A percentile compares a stretch with the other conserved stretches of the same genome.
Evolutionary conservation across 2,329 filamentous ascomycete species (phyloP).

Genomic region (Curvularia spicifera): DNA sequence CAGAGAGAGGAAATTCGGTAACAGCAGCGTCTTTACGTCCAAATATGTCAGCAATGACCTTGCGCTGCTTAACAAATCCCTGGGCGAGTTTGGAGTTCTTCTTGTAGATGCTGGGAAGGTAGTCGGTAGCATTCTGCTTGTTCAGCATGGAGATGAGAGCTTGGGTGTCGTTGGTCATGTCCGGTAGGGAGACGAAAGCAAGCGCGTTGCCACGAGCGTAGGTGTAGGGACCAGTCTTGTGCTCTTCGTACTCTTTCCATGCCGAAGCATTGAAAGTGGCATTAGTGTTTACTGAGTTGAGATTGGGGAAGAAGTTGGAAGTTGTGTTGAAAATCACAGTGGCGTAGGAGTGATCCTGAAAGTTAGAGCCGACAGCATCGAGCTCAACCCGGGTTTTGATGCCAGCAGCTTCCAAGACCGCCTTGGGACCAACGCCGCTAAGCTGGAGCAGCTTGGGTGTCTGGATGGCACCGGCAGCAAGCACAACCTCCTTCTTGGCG

Average conservation of each 20-base stretch:
- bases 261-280: slow-evolving; percentile 43
- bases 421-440: slow-evolving; percentile 41
- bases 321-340: slow-evolving; percentile 34
- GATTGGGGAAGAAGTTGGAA: slow-evolving; percentile 31
- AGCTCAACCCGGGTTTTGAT: slow-evolving; percentile 36
- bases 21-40: slow-evolving; percentile 34
- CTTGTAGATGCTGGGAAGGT: slow-evolving; percentile 34
- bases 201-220: slow-evolving; percentile 34
- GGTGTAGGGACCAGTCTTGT: slow-evolving; percentile 44
- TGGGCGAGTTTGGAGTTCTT: slow-evolving; percentile 28
- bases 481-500: slow-evolving; percentile 60
- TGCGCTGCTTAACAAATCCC: slow-evolving; percentile 33
- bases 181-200: slow-evolving; percentile 35
- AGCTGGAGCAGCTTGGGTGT: slow-evolving; percentile 59
- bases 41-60: slow-evolving; percentile 29
- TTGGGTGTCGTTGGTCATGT: slow-evolving; percentile 26
- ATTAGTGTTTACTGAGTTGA: slow-evolving; percentile 34
- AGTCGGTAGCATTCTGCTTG: slow-evolving; percentile 24
- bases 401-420: slow-evolving; percentile 38
- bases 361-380: slow-evolving; percentile 44
- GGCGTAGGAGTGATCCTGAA: slow-evolving; percentile 41
- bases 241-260: slow-evolving; percentile 39
- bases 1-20: slow-evolving; percentile 46
- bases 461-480: slow-evolving; percentile 65
- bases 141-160: slow-evolving; percentile 11